Base-by-base conservation (phyloP, 164 flowering plant genomes). In the Cinnamomum chago region DNA sequence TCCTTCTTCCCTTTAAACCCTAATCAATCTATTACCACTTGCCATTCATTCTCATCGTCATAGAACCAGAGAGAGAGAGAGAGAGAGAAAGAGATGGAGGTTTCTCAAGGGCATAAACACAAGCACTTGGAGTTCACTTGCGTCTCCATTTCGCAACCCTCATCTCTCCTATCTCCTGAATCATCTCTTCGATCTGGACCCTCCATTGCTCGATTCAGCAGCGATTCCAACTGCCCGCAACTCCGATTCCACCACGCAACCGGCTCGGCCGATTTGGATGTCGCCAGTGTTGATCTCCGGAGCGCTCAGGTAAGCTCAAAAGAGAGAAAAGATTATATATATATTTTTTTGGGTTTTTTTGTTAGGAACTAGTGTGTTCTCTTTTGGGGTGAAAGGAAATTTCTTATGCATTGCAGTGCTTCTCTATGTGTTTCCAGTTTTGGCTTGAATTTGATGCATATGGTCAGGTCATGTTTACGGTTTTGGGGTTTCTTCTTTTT, bases 111-210 rank as follows among this genome's bases (percentile, higher is more conserved):
- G 79, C 83, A 83, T 50, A 84, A 86, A 72, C 78, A 33, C 72
- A 74, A 72, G 30, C 83, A 76, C 25, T 74, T 70, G 0, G 90
- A 87, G 83, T 88, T 92, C 81, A 28, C 76, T 18, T 75, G 90
- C 60, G 80, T 74, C 50, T 89, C 94, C 50, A 35, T 90, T 6
- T 79, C 90, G 51, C 83, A 84, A 70, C 84, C 86, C n/a, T 73
- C 87, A 25, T 65, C 85, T 68, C 72, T 86, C 3, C 76, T 82
- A 24, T 62, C 86, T 28, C 58, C 75, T 66, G n/a, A 50, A 47
- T 18, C 65, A 50, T 24, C 72, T 50, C 62, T 24, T 27, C 24
- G 27, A 25, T 58, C 80, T 20, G 74, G 80, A 58, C 75, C 86
- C 18, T 83, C 40, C 11, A 77, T 85, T 2, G 94, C 92, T 65